Percentiles rank a stretch among this genome's conserved stretches.
Evolutionary conservation across 2,329 filamentous ascomycete genomes (phyloP).

Genomic region (Pestalotiopsis sp.): DNA sequence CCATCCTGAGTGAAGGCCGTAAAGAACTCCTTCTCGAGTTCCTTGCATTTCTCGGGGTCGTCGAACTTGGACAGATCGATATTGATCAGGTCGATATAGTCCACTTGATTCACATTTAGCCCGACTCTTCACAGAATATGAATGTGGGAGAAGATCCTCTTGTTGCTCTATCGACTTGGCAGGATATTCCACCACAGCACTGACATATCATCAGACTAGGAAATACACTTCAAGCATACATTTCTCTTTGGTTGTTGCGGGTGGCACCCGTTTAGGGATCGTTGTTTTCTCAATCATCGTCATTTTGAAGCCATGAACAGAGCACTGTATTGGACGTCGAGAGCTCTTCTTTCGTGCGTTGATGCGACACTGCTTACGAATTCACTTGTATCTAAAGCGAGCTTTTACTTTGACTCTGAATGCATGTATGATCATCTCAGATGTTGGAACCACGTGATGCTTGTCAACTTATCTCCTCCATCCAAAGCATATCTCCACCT

Average conservation of each 20-base stretch:
- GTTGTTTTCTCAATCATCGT: not conserved
- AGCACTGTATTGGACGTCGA: not conserved
- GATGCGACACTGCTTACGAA: not conserved
- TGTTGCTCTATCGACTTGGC: not conserved
- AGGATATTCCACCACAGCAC: not conserved
- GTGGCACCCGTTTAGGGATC: not conserved
- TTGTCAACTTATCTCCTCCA: not conserved
- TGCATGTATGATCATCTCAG: no score
- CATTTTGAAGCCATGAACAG: not conserved
- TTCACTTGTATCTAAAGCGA: not conserved
- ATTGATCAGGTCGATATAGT: constrained; percentile 30
- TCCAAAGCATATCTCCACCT: not conserved
- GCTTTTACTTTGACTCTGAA: not conserved
- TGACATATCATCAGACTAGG: not conserved
- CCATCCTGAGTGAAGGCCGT: constrained; percentile 16
- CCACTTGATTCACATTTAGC: constrained; percentile 5
- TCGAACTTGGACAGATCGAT: constrained; percentile 31
- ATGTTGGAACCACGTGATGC: not conserved
- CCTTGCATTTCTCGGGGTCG: constrained; percentile 24
- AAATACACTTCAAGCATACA: not conserved
- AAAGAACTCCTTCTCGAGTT: constrained; percentile 24
- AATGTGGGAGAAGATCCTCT: not conserved
- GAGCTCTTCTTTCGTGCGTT: not conserved
- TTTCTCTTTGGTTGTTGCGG: not conserved
- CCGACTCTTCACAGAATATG: not conserved